Evolutionary conservation across 176 grass and related monocot species (phyloP), one percentile per base, ranked within the genome.

Genomic region (Calamus simplicifolius): DNA sequence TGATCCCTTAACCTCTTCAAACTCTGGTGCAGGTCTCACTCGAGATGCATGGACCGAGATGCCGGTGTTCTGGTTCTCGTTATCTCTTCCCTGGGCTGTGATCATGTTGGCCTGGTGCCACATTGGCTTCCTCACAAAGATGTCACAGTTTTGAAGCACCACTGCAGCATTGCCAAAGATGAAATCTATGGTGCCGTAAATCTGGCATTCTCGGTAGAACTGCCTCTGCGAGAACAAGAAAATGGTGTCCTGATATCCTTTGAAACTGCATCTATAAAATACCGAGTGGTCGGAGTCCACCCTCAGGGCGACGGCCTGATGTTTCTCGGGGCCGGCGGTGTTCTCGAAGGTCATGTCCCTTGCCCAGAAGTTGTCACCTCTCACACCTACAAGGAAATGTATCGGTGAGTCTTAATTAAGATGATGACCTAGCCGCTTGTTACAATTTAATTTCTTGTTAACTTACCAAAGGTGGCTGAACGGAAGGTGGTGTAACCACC

Each of bases 401-500:
- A 13, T 10, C 2, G 2, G 35, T 12, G 10, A 43, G 35, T 31
- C 5, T 30, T 5, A 5, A 10, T 5, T 43, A 12, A 43, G 35
- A 7, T 7, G 31, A 35, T 8, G 8, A 2, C 31, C n/a, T n/a
- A 35, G 8, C 6, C 8, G 31, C 31, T 8, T 35, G 31, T 23
- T 6, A 35, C 59, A 53, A 17, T 38, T 25, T n/a, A n/a, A n/a
- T n/a, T 19, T 61, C 54, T 4, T 16, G 1, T 18, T 4, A 3
- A 68, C 64, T 25, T 61, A 76, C 73, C 64, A 49, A 76, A 76
- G 27, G 73, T 76, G 25, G 76, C 76, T 6, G 61, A 79, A 29
- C 76, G 65, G 38, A 73, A 70, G 52, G 76, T 79, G 18, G 76
- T 79, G 52, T 59, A 79, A 55, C 76, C 76, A 61, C 67, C 69